Base-by-base conservation (phyloP, 2,329 filamentous ascomycete species). In the Aspergillus brunneoviolaceus region DNA sequence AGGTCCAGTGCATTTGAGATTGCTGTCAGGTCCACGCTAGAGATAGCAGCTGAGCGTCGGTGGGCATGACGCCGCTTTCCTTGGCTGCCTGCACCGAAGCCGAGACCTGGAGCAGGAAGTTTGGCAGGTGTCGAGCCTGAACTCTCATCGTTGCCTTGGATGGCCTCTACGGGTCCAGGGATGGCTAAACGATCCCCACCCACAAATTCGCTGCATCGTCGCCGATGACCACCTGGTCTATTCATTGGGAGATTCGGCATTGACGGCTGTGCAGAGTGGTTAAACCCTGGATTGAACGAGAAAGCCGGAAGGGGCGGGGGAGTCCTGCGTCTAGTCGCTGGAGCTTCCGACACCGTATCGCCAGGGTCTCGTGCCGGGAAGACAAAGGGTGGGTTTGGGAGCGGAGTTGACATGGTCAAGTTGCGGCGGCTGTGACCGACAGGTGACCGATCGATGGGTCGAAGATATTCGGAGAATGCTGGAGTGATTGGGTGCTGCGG, bases 181-280 rank as follows among this genome's bases (percentile, higher is more conserved):
- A 84, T 77, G 70, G 69, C 80, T 78, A 68, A 75, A 65, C 68
- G 79, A 60, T 77, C 75, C 7, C 89, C 90, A 42, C 91, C 91
- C 51, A 96, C 90, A 69, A 96, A 92, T 73, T 96, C 92, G 72
- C 92, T 96, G 29, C 87, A 89, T 57, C 90, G 90, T 69, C 93
- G 85, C 68, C 88, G 84, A 71, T 92, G 90, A 23, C 88, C 87
- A 33, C 79, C 77, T 25, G 84, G 79, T 61, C 85, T 82, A 21
- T 57, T 62, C 82, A 80, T n/a, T 87, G 82, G 6, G 79, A 87
- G 82, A 6, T 79, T 74, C 1, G 85, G 83, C n/a, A 84, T 84
- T 16, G 82, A 75, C 0, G 85, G 82, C 14, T 86, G 85, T 49
- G 69, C 60, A 58, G 69, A 63, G 27, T 74, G 62, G 27, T 63